These are phyloP conservation scores for Nitzschia inconspicua DNA, from an alignment of 108 stramenopile species.

Conservation along the genomic window DNA sequence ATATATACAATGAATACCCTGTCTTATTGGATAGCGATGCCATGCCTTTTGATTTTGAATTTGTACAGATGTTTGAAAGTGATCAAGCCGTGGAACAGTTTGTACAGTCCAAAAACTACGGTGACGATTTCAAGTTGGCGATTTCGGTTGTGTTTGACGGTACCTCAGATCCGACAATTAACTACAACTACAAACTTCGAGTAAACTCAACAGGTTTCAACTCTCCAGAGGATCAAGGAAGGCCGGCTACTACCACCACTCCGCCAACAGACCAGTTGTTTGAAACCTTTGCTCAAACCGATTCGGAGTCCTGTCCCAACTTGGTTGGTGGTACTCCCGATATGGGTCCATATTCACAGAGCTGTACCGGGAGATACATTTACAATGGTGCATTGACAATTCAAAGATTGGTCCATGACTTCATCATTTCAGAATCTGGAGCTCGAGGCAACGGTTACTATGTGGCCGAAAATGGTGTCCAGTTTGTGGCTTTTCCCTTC, in stretches of 20 bases:
- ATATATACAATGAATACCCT: conserved; percentile 47
- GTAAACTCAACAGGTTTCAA: conserved; percentile 76
- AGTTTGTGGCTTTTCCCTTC: conserved; percentile 64
- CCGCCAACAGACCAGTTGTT: conserved; percentile 53
- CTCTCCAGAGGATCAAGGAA: conserved; percentile 39
- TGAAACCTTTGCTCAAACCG: conserved; percentile 41
- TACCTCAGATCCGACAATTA: conserved; percentile 20
- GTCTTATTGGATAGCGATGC: conserved; percentile 23
- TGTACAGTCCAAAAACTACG: conserved; percentile 47
- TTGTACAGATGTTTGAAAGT: conserved; percentile 57
- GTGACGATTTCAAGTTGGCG: conserved; percentile 55
- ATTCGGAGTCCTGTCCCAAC: conserved; percentile 36
- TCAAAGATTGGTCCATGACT: conserved; percentile 75
- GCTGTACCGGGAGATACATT: conserved; percentile 73
- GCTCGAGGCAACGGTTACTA: conserved; percentile 23
- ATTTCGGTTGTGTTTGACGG: conserved; percentile 64
- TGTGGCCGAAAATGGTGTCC: conserved; percentile 51
- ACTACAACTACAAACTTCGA: conserved; percentile 60
- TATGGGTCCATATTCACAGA: conserved; percentile 33
- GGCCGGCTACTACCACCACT: conserved; percentile 54
- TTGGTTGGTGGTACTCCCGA: conserved; percentile 32
- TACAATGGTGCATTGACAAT: conserved; percentile 71
- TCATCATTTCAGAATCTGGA: conserved; percentile 51
- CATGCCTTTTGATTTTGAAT: conserved; percentile 56
- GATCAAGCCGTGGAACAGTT: conserved; percentile 48